These are phyloP conservation scores for Meira miltonrushii DNA, from an alignment of 1,284 basidiomycete genomes.

Conservation along the genomic window DNA sequence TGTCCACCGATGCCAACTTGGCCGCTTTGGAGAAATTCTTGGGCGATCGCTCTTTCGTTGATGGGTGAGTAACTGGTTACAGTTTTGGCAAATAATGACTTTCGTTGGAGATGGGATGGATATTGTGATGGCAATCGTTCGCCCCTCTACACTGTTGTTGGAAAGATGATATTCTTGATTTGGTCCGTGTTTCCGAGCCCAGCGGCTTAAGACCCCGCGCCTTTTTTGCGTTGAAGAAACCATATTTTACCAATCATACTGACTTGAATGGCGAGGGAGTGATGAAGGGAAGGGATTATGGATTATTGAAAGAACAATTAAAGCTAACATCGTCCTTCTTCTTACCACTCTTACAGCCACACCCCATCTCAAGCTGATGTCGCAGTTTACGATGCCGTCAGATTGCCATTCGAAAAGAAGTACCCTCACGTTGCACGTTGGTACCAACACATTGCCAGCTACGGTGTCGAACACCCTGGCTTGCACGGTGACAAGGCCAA, in stretches of 20 bases:
- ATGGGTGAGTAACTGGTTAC: conserved; percentile 40
- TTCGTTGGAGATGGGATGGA: background rate
- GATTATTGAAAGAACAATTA: background rate
- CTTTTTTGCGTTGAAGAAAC: conserved; percentile 51
- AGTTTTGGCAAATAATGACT: background rate
- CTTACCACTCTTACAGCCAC: conserved; percentile 61
- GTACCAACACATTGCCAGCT: conserved; percentile 62
- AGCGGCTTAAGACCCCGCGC: conserved; percentile 53
- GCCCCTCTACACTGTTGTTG: background rate
- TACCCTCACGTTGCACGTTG: conserved; percentile 81
- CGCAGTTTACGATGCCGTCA: conserved; percentile 75
- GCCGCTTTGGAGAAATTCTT: conserved; percentile 44
- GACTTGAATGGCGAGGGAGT: conserved; percentile 18
- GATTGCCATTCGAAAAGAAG: conserved; percentile 59
- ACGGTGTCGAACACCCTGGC: conserved; percentile 44
- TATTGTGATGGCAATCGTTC: background rate
- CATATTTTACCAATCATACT: conserved; percentile 47
- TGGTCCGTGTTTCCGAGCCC: conserved; percentile 54
- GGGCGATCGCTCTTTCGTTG: conserved; percentile 47
- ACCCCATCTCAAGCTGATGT: conserved; percentile 95
- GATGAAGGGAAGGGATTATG: background rate
- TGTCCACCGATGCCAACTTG: conserved; percentile 40
- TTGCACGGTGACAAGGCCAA: conserved; percentile 48
- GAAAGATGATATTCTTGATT: conserved; percentile 47
- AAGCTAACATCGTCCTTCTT: background rate